A percentile compares a stretch with the other conserved stretches of the same genome.
Conservation (phyloP, 495 filamentous ascomycete genomes). For the Neurospora africana region DNA sequence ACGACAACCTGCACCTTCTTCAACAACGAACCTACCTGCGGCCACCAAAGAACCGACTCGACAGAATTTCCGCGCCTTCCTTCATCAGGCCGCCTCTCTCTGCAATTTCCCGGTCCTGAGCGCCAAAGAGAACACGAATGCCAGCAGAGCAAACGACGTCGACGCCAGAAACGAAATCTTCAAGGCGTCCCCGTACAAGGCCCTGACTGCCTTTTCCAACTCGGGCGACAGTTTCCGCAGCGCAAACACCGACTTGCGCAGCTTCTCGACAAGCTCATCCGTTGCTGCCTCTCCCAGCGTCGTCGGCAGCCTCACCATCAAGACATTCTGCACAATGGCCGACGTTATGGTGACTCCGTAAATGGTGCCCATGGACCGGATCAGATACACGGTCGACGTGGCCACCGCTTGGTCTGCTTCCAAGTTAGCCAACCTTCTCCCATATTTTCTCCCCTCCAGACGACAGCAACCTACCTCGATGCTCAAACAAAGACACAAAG, state of each 20-base stretch:
- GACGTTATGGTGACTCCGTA: constrained; percentile 55
- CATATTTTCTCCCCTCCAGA: not conserved
- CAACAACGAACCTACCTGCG: not conserved
- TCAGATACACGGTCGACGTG: constrained; percentile 53
- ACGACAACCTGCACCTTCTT: not conserved
- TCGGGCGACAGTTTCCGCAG: constrained; percentile 36
- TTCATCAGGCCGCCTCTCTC: constrained; percentile 7
- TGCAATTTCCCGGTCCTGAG: constrained; percentile 16
- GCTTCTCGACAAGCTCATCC: constrained; percentile 39
- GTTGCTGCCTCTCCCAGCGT: constrained; percentile 35
- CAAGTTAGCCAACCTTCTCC: constrained; percentile 1
- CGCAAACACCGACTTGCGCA: constrained; percentile 45
- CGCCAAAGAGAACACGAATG: constrained; percentile 22
- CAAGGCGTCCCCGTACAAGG: constrained; percentile 42
- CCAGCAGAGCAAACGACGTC: constrained; percentile 28
- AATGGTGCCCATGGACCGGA: constrained; percentile 53
- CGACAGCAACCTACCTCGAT: constrained; percentile 36
- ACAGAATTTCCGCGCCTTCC: not conserved
- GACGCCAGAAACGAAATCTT: constrained; percentile 39
- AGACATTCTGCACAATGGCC: constrained; percentile 52
- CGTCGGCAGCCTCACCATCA: constrained; percentile 40
- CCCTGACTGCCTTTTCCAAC: constrained; percentile 37
- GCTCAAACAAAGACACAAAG: constrained; percentile 52
- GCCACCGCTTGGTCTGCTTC: constrained; percentile 52
- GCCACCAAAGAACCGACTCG: not conserved